Conservation (phyloP, 148 eudicot species). For the Agrostemma githago region DNA sequence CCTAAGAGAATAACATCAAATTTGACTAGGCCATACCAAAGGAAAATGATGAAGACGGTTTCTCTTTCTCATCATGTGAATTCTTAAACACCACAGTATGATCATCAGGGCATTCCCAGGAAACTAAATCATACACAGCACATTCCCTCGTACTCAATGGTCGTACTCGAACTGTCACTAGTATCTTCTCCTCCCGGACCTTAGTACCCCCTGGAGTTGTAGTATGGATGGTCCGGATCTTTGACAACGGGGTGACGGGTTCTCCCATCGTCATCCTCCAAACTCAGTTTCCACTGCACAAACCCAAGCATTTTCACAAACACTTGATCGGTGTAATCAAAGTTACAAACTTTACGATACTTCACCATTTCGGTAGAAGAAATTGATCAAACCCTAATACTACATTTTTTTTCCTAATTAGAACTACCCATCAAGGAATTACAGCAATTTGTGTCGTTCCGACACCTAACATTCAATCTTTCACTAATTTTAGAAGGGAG, state of each 20-base stretch:
- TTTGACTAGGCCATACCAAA: constrained; percentile 46
- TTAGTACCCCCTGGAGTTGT: constrained; percentile 61
- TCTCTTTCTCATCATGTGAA: constrained; percentile 57
- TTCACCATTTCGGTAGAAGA: neutral
- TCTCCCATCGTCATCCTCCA: constrained; percentile 29
- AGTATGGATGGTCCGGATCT: constrained; percentile 45
- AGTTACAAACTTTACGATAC: neutral
- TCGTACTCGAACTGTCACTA: constrained; percentile 83
- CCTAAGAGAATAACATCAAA: too few relatives aligned
- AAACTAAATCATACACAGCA: constrained; percentile 81
- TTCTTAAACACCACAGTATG: constrained; percentile 62
- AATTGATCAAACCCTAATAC: neutral
- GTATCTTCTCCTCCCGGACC: constrained; percentile 74
- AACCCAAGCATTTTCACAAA: constrained; percentile 9
- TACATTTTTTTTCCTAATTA: too few relatives aligned
- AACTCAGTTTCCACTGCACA: constrained; percentile 13
- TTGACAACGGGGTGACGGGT: constrained; percentile 67
- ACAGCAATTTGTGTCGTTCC: neutral
- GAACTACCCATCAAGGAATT: neutral
- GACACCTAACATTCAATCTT: neutral
- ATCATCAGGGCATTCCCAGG: constrained; percentile 79
- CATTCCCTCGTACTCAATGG: constrained; percentile 81
- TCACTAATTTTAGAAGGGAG: neutral
- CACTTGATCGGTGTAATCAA: neutral
- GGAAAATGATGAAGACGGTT: constrained; percentile 55